Evolutionary conservation across 805 yeast species (phyloP).

Genomic region (Yarrowia sp.): DNA sequence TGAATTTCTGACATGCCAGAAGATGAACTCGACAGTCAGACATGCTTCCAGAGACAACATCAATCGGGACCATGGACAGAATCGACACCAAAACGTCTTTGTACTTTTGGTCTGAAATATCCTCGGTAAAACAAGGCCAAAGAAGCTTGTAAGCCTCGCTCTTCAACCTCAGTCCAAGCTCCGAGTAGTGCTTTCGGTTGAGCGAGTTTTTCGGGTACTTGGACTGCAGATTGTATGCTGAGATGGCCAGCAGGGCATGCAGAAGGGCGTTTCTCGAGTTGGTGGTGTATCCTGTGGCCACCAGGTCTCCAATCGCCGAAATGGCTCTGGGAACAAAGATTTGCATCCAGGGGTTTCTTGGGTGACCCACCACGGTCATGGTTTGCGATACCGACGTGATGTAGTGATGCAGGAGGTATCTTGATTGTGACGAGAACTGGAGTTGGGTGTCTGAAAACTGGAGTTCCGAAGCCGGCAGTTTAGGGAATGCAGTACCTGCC

Average conservation of each 20-base stretch:
- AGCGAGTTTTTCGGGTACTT: constrained; percentile 71
- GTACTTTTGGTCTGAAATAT: constrained; percentile 67
- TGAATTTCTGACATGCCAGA: constrained; percentile 76
- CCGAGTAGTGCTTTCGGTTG: constrained; percentile 71
- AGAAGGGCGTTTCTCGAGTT: constrained; percentile 77
- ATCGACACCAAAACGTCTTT: constrained; percentile 85
- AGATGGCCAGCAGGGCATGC: constrained; percentile 79
- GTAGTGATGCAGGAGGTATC: constrained; percentile 76
- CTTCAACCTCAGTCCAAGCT: constrained; percentile 75
- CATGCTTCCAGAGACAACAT: constrained; percentile 91
- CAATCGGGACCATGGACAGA: constrained; percentile 85
- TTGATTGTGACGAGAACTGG: constrained; percentile 57
- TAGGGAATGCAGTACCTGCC: constrained; percentile 33
- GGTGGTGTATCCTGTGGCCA: constrained; percentile 74
- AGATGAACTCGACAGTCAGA: constrained; percentile 80
- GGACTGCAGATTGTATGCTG: constrained; percentile 80
- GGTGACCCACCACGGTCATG: constrained; percentile 73
- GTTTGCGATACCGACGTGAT: constrained; percentile 77
- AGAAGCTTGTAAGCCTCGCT: constrained; percentile 76
- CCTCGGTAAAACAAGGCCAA: constrained; percentile 60
- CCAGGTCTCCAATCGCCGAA: constrained; percentile 80
- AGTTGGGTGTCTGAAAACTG: constrained; percentile 42
- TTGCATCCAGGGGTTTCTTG: constrained; percentile 86
- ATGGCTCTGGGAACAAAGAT: constrained; percentile 86
- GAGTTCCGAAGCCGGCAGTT: constrained; percentile 15